Base-by-base conservation (phyloP, 2,329 filamentous ascomycete genomes). In the Beauveria scarabaeidicola region DNA sequence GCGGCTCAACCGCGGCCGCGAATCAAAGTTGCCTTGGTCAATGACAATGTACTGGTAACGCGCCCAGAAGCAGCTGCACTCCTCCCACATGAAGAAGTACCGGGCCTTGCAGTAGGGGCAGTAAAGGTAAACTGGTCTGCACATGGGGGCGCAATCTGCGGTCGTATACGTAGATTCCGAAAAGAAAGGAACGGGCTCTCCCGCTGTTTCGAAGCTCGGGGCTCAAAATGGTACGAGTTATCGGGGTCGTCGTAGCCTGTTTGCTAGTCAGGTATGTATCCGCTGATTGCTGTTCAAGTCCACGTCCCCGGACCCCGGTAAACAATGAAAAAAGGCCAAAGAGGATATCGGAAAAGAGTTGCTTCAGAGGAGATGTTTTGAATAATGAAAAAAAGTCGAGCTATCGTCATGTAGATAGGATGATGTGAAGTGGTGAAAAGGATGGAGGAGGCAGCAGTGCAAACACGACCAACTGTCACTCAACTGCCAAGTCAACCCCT, bases 21-120 rank as follows among this genome's bases (percentile, higher is more conserved):
- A 36, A 1, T 51, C 21, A 25, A 50, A 60, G 36, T 46, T 29
- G 58, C n/a, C 52, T n/a, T 27, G 21, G 7, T 55, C 44, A n/a
- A 60, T 32, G 52, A 60, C 58, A 25, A 60, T 19, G 52, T 51
- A 25, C 44, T 38, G 41, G 58, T 60, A 60, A 11, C 52, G 58
- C 32, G 10, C 19, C 58, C 58, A 60, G 44, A 41, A 60, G 23
- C 1, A 8, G 4, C 3, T 5, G 52, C 58, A 60, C 36, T 60
- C 58, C 10, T 60, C 52, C 58, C 58, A 60, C 43, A 54, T 43
- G 32, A 50, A 43, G 58, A 60, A 60, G 43, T 25, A 36, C 17
- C 38, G 51, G 10, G n/a, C n/a, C 17, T 25, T 38, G 58, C 58
- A 60, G 44, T 51, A 51, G 3, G 21, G 11, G 32, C 58, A 60